Percentiles rank a stretch among this genome's conserved stretches.
Conservation (phyloP, 1,139 yeast species). For the Meyerozyma elateridarum region DNA sequence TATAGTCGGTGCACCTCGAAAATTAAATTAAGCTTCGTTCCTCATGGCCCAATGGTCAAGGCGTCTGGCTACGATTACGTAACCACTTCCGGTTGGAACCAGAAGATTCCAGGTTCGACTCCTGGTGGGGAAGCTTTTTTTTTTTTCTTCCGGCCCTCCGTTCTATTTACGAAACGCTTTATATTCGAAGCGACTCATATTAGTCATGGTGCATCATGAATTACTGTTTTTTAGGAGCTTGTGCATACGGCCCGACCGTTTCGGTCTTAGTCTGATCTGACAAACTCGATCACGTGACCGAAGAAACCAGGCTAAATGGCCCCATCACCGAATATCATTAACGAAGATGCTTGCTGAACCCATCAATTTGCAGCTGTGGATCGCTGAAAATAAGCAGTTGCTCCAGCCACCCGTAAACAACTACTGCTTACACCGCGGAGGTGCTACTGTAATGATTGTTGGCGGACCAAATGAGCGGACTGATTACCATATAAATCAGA, state of each 20-base stretch:
- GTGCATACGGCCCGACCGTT: too few species aligned
- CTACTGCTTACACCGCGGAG: slow-evolving; percentile 84
- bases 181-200: too few species aligned
- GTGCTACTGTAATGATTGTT: slow-evolving; percentile 88
- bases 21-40: slow-evolving; percentile 49
- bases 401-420: slow-evolving; percentile 92
- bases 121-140: slow-evolving; percentile 84
- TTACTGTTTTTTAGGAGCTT: too few species aligned
- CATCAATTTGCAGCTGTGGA: slow-evolving; percentile 76
- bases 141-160: too few species aligned
- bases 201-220: too few species aligned
- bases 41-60: slow-evolving; percentile 93
- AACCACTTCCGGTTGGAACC: slow-evolving; percentile 36
- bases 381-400: slow-evolving; percentile 66
- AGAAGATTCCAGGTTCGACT: slow-evolving; percentile 86
- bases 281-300: too few species aligned
- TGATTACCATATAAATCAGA: slow-evolving; percentile 88
- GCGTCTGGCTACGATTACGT: slow-evolving; percentile 81
- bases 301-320: too few species aligned
- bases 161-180: too few species aligned
- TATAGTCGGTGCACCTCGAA: too few species aligned
- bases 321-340: too few species aligned
- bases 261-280: too few species aligned
- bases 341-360: slow-evolving; percentile 72
- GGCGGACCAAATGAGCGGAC: slow-evolving; percentile 96